Evolutionary conservation across 108 stramenopile species (phyloP).

Genomic region (Parietichytrium sp.): DNA sequence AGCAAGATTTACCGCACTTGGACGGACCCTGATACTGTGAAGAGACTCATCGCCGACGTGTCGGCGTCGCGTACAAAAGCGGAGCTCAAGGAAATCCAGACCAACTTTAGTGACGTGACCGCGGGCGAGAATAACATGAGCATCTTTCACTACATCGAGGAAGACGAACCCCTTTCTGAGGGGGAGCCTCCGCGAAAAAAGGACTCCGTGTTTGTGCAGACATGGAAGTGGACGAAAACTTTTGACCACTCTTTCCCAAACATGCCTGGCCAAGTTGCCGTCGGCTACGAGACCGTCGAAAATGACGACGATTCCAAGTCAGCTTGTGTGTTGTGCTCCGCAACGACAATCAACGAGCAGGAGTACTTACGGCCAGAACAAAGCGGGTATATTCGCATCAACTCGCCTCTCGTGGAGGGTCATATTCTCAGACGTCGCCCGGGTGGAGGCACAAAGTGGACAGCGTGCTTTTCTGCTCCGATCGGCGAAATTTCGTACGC

Average conservation of each 20-base stretch:
- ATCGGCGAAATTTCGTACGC: neutral
- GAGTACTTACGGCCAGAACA: neutral
- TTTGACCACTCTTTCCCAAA: neutral
- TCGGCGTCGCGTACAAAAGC: too few relatives aligned
- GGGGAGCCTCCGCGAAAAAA: neutral
- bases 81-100: neutral
- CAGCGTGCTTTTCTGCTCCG: neutral
- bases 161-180: neutral
- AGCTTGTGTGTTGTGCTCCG: neutral
- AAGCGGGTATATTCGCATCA: neutral
- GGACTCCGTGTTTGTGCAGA: neutral
- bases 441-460: neutral
- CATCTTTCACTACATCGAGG: conserved; percentile 15
- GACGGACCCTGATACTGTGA: neutral
- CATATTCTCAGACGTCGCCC: neutral
- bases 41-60: neutral
- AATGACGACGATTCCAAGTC: too few relatives aligned
- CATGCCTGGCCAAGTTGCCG: neutral
- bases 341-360: neutral
- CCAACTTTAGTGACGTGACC: neutral
- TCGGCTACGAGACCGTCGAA: neutral
- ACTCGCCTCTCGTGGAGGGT: neutral
- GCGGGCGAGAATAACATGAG: neutral
- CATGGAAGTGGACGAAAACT: neutral
- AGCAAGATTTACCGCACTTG: neutral